These are phyloP conservation scores for Nakazawaea pomicola DNA, from an alignment of 805 yeast species.

Conservation along the genomic window DNA sequence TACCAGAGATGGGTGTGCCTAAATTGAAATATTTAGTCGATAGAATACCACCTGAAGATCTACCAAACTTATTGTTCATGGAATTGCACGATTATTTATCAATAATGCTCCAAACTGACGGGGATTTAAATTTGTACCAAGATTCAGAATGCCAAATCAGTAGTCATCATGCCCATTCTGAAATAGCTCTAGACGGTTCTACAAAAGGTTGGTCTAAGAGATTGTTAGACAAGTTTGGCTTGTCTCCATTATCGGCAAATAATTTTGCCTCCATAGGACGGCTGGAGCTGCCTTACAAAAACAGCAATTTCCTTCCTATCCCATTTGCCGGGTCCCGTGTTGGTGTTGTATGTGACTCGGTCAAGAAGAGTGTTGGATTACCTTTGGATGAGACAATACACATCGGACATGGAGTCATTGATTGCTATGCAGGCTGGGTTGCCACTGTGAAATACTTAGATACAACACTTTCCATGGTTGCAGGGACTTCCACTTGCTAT, in stretches of 20 bases:
- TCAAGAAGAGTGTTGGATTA: constrained; percentile 6
- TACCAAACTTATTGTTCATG: constrained; percentile 31
- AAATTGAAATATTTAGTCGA: constrained; percentile 38
- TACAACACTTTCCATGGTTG: constrained; percentile 41
- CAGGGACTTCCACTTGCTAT: constrained; percentile 61
- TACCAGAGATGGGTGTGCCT: constrained; percentile 57
- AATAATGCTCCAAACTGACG: constrained; percentile 20
- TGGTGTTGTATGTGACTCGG: constrained; percentile 15
- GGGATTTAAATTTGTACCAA: constrained; percentile 15
- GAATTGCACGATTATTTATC: constrained; percentile 48
- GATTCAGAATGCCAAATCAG: neutral
- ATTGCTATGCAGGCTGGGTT: constrained; percentile 55
- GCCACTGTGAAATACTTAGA: constrained; percentile 24
- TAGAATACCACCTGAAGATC: constrained; percentile 16
- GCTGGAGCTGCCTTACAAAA: constrained; percentile 17
- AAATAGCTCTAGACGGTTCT: constrained; percentile 51
- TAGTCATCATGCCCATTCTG: constrained; percentile 12
- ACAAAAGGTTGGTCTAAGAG: constrained; percentile 45
- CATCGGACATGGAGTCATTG: constrained; percentile 48
- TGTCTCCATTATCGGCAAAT: constrained; percentile 14
- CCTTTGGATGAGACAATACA: constrained; percentile 11
- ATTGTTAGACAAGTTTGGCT: constrained; percentile 21
- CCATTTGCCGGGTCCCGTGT: constrained; percentile 29
- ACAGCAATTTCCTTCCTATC: constrained; percentile 15
- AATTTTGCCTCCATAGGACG: constrained; percentile 25